Base-by-base conservation (phyloP, 2,329 filamentous ascomycete genomes). In the Botryosphaeria agaves region DNA sequence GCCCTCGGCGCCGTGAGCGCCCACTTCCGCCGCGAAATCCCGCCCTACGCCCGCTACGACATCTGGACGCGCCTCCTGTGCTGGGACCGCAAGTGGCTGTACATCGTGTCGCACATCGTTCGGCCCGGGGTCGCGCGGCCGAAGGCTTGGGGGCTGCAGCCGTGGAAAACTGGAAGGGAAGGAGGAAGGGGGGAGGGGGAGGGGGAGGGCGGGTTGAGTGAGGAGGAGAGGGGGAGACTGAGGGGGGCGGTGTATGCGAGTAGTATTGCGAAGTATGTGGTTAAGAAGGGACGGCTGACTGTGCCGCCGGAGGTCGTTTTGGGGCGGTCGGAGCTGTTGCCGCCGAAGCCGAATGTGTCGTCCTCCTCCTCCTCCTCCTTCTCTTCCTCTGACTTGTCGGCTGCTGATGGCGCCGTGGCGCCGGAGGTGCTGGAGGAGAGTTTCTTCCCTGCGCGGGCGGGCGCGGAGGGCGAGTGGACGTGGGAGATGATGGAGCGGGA, bases 261-360 rank as follows among this genome's bases (percentile, higher is more conserved):
- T n/a, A 58, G 53, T 5, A 47, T 65, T 20, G 55, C 61, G 1
- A 54, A 61, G 29, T 65, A 65, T 36, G 61, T 64, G 2, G 55
- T 62, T 35, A 65, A 65, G 44, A 56, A 56, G 36, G 61, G 60
- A 1, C 64, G 87, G 15, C 62, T 89, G 44, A 95, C 87, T 0
- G 71, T 95, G 3, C 72, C 85, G 39, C 85, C 89, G 0, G 77
- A 84, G 41, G 63, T 79, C 28, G 62, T 87, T 5, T 61, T 95
- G 16, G 62, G 69, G 26, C 68, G 75, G 20, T 76, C 76, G 29
- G 72, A 74, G 2, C 59, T 94, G 48, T 57, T 95, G 30, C 89
- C 89, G 0, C 57, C 66, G 34, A 65, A 74, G 28, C 82, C 83
- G 0, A 72, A 67, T 7, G 76, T 74, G 8, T 37, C 46, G 1